A percentile compares a stretch with the other conserved stretches of the same genome.
These are phyloP conservation scores for Beauveria sp. DNA, from an alignment of 2,329 filamentous ascomycete species.

Conservation along the genomic window DNA sequence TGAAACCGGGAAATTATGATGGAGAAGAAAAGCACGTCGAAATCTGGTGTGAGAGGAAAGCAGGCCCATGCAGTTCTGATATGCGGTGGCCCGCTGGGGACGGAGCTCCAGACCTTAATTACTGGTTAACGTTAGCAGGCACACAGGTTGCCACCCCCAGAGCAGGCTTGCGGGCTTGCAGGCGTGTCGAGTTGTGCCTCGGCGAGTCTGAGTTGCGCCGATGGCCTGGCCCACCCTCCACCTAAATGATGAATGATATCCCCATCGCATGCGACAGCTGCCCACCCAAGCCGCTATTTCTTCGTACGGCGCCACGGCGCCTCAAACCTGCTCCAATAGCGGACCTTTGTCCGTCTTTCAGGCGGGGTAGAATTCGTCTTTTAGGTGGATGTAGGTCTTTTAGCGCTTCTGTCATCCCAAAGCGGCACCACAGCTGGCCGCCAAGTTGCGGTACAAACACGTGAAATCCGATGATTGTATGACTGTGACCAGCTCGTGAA, in stretches of 20 bases:
- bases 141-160: not conserved
- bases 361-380: no score
- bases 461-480: no score
- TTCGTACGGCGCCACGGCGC: no score
- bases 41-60: not conserved
- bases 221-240: not conserved
- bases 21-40: not conserved
- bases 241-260: not conserved
- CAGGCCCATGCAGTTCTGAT: not conserved
- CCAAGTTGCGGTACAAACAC: no score
- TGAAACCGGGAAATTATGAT: not conserved
- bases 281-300: not conserved
- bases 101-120: not conserved
- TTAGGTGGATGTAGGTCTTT: no score
- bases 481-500: no score
- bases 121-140: not conserved
- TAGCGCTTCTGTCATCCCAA: no score
- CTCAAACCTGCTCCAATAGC: no score
- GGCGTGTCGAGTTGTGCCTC: constrained; percentile 5
- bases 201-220: constrained; percentile 4
- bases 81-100: not conserved
- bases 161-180: not conserved
- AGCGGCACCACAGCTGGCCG: no score
- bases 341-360: no score
- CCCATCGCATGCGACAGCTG: not conserved